Evolutionary conservation across 352 stramenopile genomes (phyloP).

Genomic region (Pythium brachiatum): DNA sequence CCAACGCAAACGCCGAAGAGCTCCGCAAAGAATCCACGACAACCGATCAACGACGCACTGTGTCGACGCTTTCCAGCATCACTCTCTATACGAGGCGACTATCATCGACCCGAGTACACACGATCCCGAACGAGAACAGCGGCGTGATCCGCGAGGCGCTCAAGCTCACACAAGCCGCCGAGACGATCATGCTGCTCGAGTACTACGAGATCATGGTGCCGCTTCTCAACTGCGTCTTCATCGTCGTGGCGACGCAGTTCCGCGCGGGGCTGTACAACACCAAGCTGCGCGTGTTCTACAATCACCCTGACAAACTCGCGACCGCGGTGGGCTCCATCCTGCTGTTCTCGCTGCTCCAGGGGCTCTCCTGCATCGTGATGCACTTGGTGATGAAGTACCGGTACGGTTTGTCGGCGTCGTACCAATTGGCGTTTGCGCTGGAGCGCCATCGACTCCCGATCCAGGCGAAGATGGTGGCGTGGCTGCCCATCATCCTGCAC

Average conservation of each 20-base stretch:
- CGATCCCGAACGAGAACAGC: no score
- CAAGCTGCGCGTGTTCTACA: constrained; percentile 1
- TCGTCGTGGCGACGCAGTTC: constrained; percentile 2
- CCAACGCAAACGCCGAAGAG: no score
- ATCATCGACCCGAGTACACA: no score
- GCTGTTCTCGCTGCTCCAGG: constrained; percentile 13
- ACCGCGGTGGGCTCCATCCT: not conserved
- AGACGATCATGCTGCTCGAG: constrained; percentile 19
- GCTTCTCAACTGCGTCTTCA: constrained; percentile 8
- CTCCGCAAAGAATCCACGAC: no score
- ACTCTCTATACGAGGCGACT: no score
- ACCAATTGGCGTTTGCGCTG: constrained; percentile 19
- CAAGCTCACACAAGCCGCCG: constrained; percentile 1
- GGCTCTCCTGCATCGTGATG: not conserved
- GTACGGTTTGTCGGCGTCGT: constrained; percentile 13
- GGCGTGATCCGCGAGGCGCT: constrained; percentile 4
- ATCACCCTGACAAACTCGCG: not conserved
- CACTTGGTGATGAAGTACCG: constrained; percentile 22
- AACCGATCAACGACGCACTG: no score
- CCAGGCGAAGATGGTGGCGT: constrained; percentile 15
- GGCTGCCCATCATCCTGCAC: constrained; percentile 14
- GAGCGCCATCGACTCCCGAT: constrained; percentile 7
- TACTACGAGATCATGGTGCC: constrained; percentile 19
- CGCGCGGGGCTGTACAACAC: constrained; percentile 5
- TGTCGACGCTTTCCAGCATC: no score